Conservation (phyloP, 2,329 filamentous ascomycete species). For the Hymenoscyphus infarciens region DNA sequence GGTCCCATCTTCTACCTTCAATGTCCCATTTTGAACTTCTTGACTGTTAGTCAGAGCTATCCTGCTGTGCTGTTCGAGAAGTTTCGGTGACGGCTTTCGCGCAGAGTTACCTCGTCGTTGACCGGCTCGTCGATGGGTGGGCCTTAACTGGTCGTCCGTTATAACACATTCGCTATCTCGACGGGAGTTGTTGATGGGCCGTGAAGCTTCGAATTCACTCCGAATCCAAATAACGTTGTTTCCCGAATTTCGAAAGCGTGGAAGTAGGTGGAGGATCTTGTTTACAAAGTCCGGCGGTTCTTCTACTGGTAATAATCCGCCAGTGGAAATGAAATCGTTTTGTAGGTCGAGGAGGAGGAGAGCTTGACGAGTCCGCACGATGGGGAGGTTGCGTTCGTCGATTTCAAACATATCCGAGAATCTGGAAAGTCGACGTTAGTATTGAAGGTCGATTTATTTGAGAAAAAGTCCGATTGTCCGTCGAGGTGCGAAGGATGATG, state of each 20-base stretch:
- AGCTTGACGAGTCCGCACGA: conserved; percentile 60
- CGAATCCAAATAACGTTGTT: conserved; percentile 77
- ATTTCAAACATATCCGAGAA: conserved; percentile 50
- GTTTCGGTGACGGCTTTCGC: conserved; percentile 14
- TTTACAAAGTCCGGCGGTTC: conserved; percentile 64
- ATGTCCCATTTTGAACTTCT: not conserved
- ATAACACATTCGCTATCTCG: conserved; percentile 33
- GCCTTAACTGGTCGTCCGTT: conserved; percentile 29
- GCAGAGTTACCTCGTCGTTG: conserved; percentile 4
- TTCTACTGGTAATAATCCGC: conserved; percentile 64
- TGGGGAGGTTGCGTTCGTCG: conserved; percentile 52
- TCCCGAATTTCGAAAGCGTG: conserved; percentile 68
- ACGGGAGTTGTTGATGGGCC: conserved; percentile 49
- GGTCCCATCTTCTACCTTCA: conserved; percentile 9
- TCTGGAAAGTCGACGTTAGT: conserved; percentile 21
- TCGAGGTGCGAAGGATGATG: not conserved
- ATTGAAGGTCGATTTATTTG: not conserved
- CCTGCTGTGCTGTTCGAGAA: conserved; percentile 18
- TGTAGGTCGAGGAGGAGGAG: conserved; percentile 84
- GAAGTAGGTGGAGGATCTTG: conserved; percentile 62
- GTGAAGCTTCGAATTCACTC: conserved; percentile 65
- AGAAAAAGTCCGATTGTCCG: not conserved
- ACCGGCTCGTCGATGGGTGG: conserved; percentile 8
- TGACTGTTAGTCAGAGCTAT: conserved; percentile 17
- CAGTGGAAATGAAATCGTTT: conserved; percentile 75